Evolutionary conservation across 306 rosid genomes (phyloP).

Genomic region (Canavalia ensiformis): DNA sequence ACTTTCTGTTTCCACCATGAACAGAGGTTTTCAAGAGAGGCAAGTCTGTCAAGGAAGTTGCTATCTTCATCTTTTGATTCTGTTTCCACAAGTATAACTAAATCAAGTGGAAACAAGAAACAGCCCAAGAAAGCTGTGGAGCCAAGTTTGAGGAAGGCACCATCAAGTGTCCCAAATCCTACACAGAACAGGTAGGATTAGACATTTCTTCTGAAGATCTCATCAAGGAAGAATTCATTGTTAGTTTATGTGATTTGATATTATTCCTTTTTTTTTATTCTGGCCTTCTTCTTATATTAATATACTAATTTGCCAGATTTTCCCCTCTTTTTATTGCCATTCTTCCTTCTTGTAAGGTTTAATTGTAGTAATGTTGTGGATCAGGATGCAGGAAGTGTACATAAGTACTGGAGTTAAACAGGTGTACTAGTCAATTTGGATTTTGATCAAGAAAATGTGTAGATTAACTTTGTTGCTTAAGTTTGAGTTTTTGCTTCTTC

Average conservation of each 20-base stretch:
- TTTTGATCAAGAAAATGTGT: constrained; percentile 25
- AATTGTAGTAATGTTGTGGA: constrained; percentile 18
- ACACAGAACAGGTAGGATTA: constrained; percentile 60
- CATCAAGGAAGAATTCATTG: background rate
- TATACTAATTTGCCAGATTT: background rate
- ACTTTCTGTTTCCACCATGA: constrained; percentile 49
- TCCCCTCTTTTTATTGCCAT: constrained; percentile 1
- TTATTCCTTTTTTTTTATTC: background rate
- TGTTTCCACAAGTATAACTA: constrained; percentile 31
- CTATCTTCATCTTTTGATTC: constrained; percentile 47
- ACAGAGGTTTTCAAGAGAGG: constrained; percentile 41
- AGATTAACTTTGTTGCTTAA: constrained; percentile 8
- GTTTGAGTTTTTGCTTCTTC: background rate
- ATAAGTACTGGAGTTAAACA: constrained; percentile 25
- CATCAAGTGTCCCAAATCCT: constrained; percentile 63
- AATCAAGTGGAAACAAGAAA: constrained; percentile 45
- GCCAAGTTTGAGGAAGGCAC: constrained; percentile 56
- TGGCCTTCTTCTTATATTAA: background rate
- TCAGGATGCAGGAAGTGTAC: constrained; percentile 39
- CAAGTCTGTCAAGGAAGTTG: constrained; percentile 56
- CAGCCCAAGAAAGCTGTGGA: constrained; percentile 66
- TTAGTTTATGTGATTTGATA: constrained; percentile 20
- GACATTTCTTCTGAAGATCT: background rate
- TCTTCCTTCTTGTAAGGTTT: constrained; percentile 9
- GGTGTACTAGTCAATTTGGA: constrained; percentile 5